Conservation (phyloP, 352 stramenopile genomes). For the Phytophthora palmivora region DNA sequence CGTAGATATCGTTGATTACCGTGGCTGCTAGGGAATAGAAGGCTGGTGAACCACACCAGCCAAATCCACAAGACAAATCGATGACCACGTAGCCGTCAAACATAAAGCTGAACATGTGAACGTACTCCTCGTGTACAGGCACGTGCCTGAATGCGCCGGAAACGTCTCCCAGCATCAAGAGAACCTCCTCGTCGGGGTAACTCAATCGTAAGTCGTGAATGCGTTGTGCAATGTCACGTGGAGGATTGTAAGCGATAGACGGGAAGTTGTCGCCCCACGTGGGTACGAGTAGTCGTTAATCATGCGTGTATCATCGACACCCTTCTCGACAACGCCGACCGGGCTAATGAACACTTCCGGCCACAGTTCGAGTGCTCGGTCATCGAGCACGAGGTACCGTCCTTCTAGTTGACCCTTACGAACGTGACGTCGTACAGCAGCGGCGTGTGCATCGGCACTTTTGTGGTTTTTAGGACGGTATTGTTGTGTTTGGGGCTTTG, state of each 20-base stretch:
- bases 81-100: slow-evolving; percentile 14
- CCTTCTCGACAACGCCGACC: background rate
- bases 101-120: slow-evolving; percentile 31
- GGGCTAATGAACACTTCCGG: background rate
- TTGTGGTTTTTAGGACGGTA: background rate
- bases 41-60: too few species aligned
- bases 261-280: background rate
- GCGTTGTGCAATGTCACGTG: background rate
- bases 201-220: background rate
- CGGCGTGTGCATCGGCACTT: background rate
- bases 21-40: too few species aligned
- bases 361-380: background rate
- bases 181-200: background rate
- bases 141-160: slow-evolving; percentile 40
- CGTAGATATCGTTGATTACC: too few species aligned
- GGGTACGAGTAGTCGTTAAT: background rate
- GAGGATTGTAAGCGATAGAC: background rate
- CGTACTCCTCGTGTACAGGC: slow-evolving; percentile 11
- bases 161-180: slow-evolving; percentile 34
- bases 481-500: background rate
- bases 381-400: slow-evolving; percentile 1
- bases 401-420: background rate
- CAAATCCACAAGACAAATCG: too few species aligned
- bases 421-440: background rate
- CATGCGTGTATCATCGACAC: background rate